Evolutionary conservation across 2,329 filamentous ascomycete genomes (phyloP).

Genomic region (Berkeleyomyces basicola): DNA sequence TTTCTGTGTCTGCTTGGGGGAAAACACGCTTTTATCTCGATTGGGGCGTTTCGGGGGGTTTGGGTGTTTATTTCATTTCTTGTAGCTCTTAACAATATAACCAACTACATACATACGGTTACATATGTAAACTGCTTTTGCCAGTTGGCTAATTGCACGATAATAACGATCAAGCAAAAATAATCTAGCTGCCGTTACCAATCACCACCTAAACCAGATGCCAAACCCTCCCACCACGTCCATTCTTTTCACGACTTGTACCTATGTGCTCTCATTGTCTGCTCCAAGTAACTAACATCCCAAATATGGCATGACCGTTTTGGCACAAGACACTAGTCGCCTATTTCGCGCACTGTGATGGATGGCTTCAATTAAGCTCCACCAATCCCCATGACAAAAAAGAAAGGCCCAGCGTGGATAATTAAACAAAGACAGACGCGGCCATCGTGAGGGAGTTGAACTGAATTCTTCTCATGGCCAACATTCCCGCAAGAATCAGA

Average conservation of each 20-base stretch:
- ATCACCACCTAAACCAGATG: too few species aligned
- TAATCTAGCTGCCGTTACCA: not conserved
- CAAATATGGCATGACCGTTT: not conserved
- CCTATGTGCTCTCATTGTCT: too few species aligned
- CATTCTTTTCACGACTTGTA: too few species aligned
- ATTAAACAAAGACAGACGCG: not conserved
- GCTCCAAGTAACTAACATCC: too few species aligned
- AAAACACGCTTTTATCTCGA: not conserved
- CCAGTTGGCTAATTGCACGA: not conserved
- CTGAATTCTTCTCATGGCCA: too few species aligned
- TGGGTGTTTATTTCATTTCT: not conserved
- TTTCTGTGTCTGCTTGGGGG: not conserved
- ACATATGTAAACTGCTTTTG: not conserved
- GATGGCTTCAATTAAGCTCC: not conserved
- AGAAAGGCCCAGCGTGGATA: not conserved
- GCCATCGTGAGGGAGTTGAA: not conserved
- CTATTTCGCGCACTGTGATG: conserved; percentile 1
- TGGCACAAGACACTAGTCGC: not conserved
- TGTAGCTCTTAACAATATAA: not conserved
- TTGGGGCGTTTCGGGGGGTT: not conserved
- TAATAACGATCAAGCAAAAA: not conserved
- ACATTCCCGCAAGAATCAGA: too few species aligned
- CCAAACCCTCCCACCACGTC: too few species aligned
- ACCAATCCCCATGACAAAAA: not conserved
- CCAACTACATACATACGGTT: not conserved